Evolutionary conservation across 1,284 basidiomycete species (phyloP).

Genomic region (Puccinia coronata): DNA sequence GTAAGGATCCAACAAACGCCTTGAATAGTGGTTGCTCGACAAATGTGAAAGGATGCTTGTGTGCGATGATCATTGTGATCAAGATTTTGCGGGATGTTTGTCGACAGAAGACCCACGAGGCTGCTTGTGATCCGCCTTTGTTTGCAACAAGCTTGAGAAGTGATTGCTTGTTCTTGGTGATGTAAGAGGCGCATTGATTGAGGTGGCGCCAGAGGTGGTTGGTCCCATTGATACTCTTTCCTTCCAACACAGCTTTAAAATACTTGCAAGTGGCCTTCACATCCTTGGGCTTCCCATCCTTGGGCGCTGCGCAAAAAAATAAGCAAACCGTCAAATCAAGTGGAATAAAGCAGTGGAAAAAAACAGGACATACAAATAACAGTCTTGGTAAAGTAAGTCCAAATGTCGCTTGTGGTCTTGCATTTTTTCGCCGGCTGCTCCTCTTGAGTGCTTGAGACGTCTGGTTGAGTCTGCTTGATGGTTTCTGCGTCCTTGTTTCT

Average conservation of each 20-base stretch:
- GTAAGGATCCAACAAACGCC: background rate
- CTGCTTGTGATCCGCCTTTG: background rate
- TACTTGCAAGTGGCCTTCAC: background rate
- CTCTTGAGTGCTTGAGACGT: no score
- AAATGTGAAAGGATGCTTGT: background rate
- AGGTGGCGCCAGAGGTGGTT: background rate
- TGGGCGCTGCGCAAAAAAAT: background rate
- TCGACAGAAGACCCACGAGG: background rate
- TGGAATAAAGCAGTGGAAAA: background rate
- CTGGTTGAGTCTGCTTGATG: no score
- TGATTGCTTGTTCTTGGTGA: background rate
- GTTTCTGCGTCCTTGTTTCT: no score
- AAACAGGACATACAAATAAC: background rate
- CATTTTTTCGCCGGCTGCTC: no score
- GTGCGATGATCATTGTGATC: background rate
- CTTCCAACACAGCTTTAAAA: no score
- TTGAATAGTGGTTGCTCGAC: background rate
- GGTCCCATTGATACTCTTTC: background rate
- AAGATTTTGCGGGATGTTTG: background rate
- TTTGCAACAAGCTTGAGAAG: background rate
- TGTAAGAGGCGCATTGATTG: background rate
- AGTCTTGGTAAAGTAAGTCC: background rate
- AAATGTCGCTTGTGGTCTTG: background rate
- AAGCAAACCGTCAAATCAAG: no score
- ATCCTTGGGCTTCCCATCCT: background rate